Evolutionary conservation across 345 rosid species (phyloP).

Genomic region (Theobroma cacao): DNA sequence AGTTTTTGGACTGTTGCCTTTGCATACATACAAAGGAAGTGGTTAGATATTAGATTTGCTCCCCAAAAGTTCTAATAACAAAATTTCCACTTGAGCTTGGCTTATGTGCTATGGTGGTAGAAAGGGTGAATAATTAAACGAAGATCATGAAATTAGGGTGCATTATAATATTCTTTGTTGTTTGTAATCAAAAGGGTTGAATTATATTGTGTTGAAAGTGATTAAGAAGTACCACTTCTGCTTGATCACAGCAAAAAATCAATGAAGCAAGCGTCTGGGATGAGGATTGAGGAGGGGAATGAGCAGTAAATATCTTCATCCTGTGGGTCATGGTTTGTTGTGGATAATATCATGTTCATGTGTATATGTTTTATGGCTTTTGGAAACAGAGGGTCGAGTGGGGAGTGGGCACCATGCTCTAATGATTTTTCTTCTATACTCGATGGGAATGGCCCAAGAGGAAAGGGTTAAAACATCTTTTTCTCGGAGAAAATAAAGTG

Average conservation of each 20-base stretch:
- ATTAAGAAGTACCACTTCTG: too few species aligned
- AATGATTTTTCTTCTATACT: slow-evolving; percentile 20
- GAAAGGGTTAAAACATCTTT: slow-evolving; percentile 18
- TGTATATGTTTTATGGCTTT: not conserved
- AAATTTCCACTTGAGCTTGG: not conserved
- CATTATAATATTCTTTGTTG: too few species aligned
- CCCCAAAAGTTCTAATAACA: not conserved
- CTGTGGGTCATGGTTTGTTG: slow-evolving; percentile 27
- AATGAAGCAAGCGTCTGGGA: not conserved
- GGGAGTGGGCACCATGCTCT: slow-evolving; percentile 17
- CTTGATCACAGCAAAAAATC: not conserved
- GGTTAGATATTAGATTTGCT: not conserved
- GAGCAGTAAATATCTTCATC: not conserved
- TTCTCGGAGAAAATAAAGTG: slow-evolving; percentile 1
- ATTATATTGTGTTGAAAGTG: too few species aligned
- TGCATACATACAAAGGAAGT: not conserved
- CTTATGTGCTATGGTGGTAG: not conserved
- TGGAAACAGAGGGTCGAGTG: slow-evolving; percentile 7
- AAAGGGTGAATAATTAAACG: not conserved
- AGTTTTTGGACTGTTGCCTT: not conserved
- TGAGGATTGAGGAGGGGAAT: not conserved
- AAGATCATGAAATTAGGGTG: too few species aligned
- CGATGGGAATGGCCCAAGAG: not conserved
- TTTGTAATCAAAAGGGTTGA: not conserved
- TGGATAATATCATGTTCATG: not conserved